These are phyloP conservation scores for Diaporthe sp. DNA, from an alignment of 2,329 filamentous ascomycete genomes.

Conservation along the genomic window DNA sequence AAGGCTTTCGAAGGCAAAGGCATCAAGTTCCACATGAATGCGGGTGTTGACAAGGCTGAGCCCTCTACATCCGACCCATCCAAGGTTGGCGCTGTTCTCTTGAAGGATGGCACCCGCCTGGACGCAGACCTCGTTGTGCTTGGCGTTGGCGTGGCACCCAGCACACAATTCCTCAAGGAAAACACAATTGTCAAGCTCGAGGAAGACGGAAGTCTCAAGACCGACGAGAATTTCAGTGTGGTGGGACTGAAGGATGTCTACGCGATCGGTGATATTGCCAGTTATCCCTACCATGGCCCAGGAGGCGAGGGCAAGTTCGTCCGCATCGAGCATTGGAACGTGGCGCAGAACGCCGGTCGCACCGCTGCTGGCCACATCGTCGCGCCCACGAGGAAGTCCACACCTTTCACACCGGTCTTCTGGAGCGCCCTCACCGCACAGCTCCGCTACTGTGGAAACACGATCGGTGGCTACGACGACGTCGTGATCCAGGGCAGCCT, in stretches of 20 bases:
- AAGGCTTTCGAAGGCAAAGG: constrained; percentile 85
- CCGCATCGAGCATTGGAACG: constrained; percentile 98
- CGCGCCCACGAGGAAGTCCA: constrained; percentile 70
- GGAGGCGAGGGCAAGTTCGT: constrained; percentile 79
- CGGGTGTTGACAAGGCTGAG: constrained; percentile 85
- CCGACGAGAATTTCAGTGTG: constrained; percentile 84
- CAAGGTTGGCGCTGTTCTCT: constrained; percentile 82
- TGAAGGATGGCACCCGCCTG: constrained; percentile 88
- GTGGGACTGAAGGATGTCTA: constrained; percentile 85
- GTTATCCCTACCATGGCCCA: constrained; percentile 93
- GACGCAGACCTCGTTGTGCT: constrained; percentile 92
- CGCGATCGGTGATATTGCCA: constrained; percentile 94
- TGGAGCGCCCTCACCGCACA: constrained; percentile 95
- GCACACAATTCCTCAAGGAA: constrained; percentile 83
- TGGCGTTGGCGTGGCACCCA: constrained; percentile 88
- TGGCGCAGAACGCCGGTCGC: constrained; percentile 92
- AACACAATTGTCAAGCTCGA: constrained; percentile 79
- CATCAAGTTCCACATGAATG: constrained; percentile 87
- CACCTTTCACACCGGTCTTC: constrained; percentile 91
- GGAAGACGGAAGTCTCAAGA: constrained; percentile 86
- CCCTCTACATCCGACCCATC: constrained; percentile 75
- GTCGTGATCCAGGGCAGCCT: constrained; percentile 83
- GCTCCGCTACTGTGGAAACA: constrained; percentile 93
- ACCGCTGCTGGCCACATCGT: constrained; percentile 83
- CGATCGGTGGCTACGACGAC: constrained; percentile 84